Percentiles rank a stretch among this genome's conserved stretches.
These are phyloP conservation scores for Russula vinacea DNA, from an alignment of 768 basidiomycete species.

Conservation along the genomic window DNA sequence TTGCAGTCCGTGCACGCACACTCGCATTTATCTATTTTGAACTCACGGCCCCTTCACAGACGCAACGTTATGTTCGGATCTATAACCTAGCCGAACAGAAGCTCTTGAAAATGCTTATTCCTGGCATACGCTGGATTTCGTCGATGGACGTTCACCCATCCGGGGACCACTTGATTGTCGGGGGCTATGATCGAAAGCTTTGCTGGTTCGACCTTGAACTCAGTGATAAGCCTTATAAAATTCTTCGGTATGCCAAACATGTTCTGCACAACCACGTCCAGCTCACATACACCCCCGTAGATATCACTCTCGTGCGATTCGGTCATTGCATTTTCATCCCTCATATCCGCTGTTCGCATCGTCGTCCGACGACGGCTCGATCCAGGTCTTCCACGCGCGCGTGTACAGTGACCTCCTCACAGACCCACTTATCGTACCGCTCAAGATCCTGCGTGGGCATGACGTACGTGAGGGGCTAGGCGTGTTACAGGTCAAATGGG, in stretches of 20 bases:
- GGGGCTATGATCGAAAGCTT: constrained; percentile 94
- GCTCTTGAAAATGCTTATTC: constrained; percentile 86
- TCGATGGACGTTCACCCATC: constrained; percentile 95
- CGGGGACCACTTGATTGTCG: constrained; percentile 94
- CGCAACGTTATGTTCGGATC: constrained; percentile 91
- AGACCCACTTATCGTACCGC: constrained; percentile 94
- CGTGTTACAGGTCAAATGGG: constrained; percentile 89
- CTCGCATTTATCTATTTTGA: background rate
- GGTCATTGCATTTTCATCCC: constrained; percentile 90
- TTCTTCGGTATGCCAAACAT: constrained; percentile 60
- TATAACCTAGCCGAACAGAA: constrained; percentile 95
- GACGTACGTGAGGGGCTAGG: constrained; percentile 80
- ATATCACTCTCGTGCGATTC: constrained; percentile 91
- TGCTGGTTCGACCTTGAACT: constrained; percentile 99
- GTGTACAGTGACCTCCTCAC: constrained; percentile 95
- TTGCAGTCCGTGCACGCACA: constrained; percentile 66
- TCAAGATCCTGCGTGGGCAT: constrained; percentile 96
- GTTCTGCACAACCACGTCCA: constrained; percentile 2
- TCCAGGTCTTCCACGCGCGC: constrained; percentile 94
- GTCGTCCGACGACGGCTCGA: constrained; percentile 93
- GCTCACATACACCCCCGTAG: constrained; percentile 41
- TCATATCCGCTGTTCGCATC: constrained; percentile 95
- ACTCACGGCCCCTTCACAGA: constrained; percentile 46
- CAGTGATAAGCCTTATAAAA: constrained; percentile 94
- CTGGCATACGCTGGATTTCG: constrained; percentile 98